Evolutionary conservation across 139 green algal genomes (phyloP), one percentile per base, ranked within the genome.

Genomic region (Choricystis sp.): DNA sequence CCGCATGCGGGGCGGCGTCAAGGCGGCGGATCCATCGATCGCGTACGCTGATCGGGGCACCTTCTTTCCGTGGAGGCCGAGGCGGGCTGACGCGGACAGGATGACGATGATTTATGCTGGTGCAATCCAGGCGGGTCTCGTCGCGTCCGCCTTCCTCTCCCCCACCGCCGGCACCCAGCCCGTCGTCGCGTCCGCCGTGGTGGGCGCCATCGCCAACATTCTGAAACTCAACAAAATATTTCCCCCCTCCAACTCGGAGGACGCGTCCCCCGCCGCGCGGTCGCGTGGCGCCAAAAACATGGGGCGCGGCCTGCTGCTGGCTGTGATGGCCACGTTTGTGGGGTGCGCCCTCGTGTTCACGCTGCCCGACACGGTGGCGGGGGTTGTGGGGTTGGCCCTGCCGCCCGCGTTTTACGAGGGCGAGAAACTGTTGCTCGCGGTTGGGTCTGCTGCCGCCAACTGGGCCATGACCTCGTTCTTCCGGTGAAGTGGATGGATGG

Each of bases 51-150:
- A 86, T 70, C 71, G 67, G 20, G 65, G 72, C 21, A 40, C 60
- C 27, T 81, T 74, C 59, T 81, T 86, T 58, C 80, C 74, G 3
- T 86, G 80, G 80, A 68, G 78, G 2, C 80, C 80, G 19, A 71
- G 77, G 29, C 52, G 69, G 2, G 74, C 61, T 48, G 56, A 67
- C 23, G 75, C 77, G 3, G 66, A 76, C n/a, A 29, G 67, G 23
- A 67, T 78, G 28, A 52, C 80, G 24, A 63, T 80, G 19, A 60
- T 74, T 23, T 71, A 71, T 29, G 28, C 28, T 21, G 75, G 57
- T 1, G 27, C 69, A 1, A 59, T 57, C 4, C 72, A 84, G 63
- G 67, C 60, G 26, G 40, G 74, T 22, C 61, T 83, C 59, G 57
- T 75, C 14, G 71, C 69, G 22, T 83, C 69, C 68, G 66, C 65